phyloP scores from a whole-genome alignment of 2,329 filamentous ascomycete genomes.

The Microascus cirrosus region DNA sequence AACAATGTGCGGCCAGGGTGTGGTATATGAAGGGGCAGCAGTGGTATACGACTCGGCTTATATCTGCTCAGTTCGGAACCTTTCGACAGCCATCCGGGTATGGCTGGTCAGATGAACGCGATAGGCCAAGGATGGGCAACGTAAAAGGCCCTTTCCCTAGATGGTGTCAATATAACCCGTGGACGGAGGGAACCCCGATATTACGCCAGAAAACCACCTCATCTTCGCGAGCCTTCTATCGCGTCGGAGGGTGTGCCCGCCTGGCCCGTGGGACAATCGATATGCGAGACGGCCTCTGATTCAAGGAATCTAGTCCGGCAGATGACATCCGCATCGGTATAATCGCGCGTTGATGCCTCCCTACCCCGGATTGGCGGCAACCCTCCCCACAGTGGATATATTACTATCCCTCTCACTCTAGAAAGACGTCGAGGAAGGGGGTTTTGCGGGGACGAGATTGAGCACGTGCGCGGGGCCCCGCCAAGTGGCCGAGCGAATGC shows the following conservation, averaged over 20 bases:
- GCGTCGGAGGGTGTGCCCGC: not conserved
- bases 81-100: not conserved
- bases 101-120: not conserved
- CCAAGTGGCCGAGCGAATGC: slow-evolving; percentile 1
- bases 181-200: not conserved
- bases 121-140: not conserved
- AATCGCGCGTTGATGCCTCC: not conserved
- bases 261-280: too few species aligned
- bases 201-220: not conserved
- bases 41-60: not conserved
- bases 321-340: not conserved
- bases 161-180: slow-evolving; percentile 3
- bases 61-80: not conserved
- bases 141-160: not conserved
- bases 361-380: not conserved
- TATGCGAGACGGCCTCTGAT: not conserved
- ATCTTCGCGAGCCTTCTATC: not conserved
- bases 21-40: not conserved
- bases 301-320: not conserved
- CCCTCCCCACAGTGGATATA: not conserved
- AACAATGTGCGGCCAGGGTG: not conserved
- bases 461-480: not conserved
- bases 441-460: too few species aligned
- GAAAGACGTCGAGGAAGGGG: not conserved
- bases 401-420: not conserved